phyloP scores from a whole-genome alignment of 164 flowering plant genomes.

The Nymphaea colorata region DNA sequence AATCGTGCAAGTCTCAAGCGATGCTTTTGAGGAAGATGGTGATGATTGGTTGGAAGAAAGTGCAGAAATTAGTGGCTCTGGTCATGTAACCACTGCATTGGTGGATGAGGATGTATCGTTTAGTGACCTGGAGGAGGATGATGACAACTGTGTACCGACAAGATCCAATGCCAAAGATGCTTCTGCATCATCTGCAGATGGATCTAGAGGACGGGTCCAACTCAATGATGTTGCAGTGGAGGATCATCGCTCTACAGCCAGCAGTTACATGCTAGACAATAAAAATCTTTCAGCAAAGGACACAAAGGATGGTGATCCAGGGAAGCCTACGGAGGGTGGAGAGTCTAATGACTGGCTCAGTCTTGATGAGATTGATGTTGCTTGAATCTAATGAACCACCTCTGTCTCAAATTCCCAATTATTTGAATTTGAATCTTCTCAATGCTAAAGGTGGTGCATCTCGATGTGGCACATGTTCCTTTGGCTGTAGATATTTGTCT shows the following conservation, averaged over 20 bases:
- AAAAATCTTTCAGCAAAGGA: background rate
- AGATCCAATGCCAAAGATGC: slow-evolving; percentile 27
- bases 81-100: slow-evolving; percentile 17
- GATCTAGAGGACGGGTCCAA: slow-evolving; percentile 65
- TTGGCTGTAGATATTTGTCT: too few species aligned
- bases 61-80: slow-evolving; percentile 33
- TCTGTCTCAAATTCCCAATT: background rate
- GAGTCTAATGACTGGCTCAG: slow-evolving; percentile 69
- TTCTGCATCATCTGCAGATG: slow-evolving; percentile 43
- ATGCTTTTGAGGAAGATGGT: slow-evolving; percentile 47
- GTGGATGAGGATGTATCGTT: slow-evolving; percentile 87
- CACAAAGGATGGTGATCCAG: background rate
- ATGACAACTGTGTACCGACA: slow-evolving; percentile 27
- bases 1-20: slow-evolving; percentile 1
- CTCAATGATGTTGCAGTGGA: slow-evolving; percentile 31
- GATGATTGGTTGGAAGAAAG: slow-evolving; percentile 82
- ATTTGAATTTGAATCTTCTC: too few species aligned
- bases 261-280: background rate
- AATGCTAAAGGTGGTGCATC: too few species aligned
- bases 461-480: too few species aligned
- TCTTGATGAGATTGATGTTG: slow-evolving; percentile 51
- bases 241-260: slow-evolving; percentile 5
- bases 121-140: slow-evolving; percentile 87
- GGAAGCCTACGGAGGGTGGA: slow-evolving; percentile 16
- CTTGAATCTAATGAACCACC: slow-evolving; percentile 8